Percentiles rank a stretch among this genome's conserved stretches.
phyloP scores from a whole-genome alignment of 345 rosid species.

The Toxicodendron radicans region DNA sequence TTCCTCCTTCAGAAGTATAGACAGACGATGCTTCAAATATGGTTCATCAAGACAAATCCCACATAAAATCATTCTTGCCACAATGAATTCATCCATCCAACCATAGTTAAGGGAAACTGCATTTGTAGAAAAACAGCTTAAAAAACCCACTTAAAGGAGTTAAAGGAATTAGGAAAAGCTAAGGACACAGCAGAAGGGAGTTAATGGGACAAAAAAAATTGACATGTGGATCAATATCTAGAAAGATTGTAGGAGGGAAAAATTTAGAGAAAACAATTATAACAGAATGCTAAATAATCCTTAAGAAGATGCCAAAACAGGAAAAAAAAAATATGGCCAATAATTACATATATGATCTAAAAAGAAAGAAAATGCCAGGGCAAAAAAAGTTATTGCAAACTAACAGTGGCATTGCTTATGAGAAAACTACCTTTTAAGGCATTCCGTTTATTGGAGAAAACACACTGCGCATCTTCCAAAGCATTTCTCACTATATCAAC shows the following conservation, averaged over 20 bases:
- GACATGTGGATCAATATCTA: background rate
- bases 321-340: background rate
- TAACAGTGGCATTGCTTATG: background rate
- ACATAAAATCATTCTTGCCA: constrained; percentile 53
- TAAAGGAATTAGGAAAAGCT: background rate
- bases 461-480: constrained; percentile 47
- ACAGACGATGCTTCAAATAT: constrained; percentile 46
- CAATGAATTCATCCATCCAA: constrained; percentile 47
- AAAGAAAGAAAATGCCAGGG: background rate
- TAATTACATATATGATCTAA: background rate
- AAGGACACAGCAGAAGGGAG: background rate
- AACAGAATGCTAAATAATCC: background rate
- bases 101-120: constrained; percentile 53
- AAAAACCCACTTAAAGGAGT: constrained; percentile 5
- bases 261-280: background rate
- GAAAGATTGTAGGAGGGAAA: constrained; percentile 2
- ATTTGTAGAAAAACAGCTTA: constrained; percentile 4
- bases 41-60: constrained; percentile 78
- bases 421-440: constrained; percentile 56
- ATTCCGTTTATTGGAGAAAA: constrained; percentile 39
- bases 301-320: background rate
- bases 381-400: background rate
- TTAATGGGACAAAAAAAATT: background rate
- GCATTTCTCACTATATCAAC: constrained; percentile 46
- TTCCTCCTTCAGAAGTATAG: constrained; percentile 39